Conservation (phyloP, 176 grass and related monocot species). For the Oryza longistaminata region DNA sequence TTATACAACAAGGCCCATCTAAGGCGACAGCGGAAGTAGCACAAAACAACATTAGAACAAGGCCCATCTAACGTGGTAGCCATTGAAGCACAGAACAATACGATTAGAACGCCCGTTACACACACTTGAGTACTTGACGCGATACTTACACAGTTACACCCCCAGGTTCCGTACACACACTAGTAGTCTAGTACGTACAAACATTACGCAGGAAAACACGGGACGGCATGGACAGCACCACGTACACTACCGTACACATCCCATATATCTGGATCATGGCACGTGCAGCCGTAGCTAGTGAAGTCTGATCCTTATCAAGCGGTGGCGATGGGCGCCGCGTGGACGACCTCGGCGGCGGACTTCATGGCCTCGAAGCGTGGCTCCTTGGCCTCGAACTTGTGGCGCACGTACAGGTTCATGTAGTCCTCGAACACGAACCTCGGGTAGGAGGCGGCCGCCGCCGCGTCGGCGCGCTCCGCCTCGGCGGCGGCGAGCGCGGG, state of each 20-base stretch:
- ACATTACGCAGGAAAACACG: not conserved
- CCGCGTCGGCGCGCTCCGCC: not conserved
- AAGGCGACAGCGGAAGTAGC: not conserved
- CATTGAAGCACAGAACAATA: not conserved
- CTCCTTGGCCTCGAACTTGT: slow-evolving; percentile 95
- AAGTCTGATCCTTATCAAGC: not conserved
- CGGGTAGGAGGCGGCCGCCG: slow-evolving; percentile 49
- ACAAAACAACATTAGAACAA: not conserved
- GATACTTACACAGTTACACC: not conserved
- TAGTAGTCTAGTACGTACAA: not conserved
- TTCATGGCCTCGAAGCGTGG: slow-evolving; percentile 90
- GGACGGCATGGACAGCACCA: not conserved
- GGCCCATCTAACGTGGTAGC: not conserved
- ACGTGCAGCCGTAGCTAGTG: not conserved
- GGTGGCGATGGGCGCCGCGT: slow-evolving; percentile 49
- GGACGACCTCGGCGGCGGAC: slow-evolving; percentile 31
- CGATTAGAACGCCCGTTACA: not conserved
- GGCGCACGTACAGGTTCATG: slow-evolving; percentile 76
- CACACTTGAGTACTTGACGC: not conserved
- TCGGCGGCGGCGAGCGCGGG: slow-evolving; percentile 39
- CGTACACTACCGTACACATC: not conserved
- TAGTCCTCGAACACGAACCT: slow-evolving; percentile 97
- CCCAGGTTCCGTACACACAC: not conserved
- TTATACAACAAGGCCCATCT: not conserved
- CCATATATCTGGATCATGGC: not conserved